Conservation (phyloP, 805 yeast genomes). For the Saccharomycopsis selenospora region DNA sequence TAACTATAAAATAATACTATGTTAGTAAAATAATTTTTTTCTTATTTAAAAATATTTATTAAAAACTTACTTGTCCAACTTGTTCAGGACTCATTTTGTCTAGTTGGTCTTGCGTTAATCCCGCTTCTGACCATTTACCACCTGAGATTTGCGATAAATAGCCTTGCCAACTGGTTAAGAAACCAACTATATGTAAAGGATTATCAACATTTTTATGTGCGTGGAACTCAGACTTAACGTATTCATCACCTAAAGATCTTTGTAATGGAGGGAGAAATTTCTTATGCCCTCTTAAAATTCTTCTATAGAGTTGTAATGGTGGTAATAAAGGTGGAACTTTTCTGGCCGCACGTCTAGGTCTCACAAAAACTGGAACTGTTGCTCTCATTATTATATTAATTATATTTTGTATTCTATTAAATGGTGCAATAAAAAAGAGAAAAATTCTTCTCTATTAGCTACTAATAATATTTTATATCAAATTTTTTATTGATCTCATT, state of each 20-base stretch:
- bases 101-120: slow-evolving; percentile 55
- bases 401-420: background rate
- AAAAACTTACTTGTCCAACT: slow-evolving; percentile 51
- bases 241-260: slow-evolving; percentile 78
- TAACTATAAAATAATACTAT: slow-evolving; percentile 24
- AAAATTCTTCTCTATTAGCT: background rate
- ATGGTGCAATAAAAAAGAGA: background rate
- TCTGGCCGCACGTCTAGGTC: slow-evolving; percentile 20
- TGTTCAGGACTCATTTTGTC: slow-evolving; percentile 90
- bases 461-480: background rate
- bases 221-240: slow-evolving; percentile 83
- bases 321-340: slow-evolving; percentile 56
- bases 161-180: slow-evolving; percentile 91
- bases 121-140: slow-evolving; percentile 57
- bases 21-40: slow-evolving; percentile 7
- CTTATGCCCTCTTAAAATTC: slow-evolving; percentile 77
- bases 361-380: slow-evolving; percentile 11
- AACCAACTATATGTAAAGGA: slow-evolving; percentile 91
- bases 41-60: background rate
- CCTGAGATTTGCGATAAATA: slow-evolving; percentile 54
- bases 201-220: slow-evolving; percentile 77
- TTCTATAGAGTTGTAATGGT: slow-evolving; percentile 70
- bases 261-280: slow-evolving; percentile 55
- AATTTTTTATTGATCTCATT: no score
- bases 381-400: background rate